Evolutionary conservation across 345 rosid genomes (phyloP).

Genomic region (Ricinus communis): DNA sequence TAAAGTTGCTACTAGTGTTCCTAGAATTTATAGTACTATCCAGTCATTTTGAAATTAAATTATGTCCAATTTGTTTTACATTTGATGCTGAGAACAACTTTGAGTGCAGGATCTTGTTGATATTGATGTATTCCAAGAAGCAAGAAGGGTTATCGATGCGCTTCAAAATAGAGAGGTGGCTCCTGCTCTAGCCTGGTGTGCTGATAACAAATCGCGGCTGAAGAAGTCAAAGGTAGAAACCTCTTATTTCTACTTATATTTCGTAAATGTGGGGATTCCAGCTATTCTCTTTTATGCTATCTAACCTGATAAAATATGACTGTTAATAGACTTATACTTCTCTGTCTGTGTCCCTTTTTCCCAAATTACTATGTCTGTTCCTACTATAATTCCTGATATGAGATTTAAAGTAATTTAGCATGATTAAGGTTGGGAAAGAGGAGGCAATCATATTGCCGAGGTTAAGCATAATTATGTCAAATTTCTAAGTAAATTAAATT

Average conservation of each 20-base stretch:
- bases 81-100: neutral
- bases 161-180: constrained; percentile 77
- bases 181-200: constrained; percentile 90
- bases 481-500: neutral
- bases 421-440: neutral
- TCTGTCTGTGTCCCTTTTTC: neutral
- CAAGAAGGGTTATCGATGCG: constrained; percentile 81
- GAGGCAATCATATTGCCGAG: neutral
- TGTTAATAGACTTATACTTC: neutral
- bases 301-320: neutral
- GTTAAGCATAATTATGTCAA: neutral
- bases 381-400: neutral
- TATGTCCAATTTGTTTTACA: neutral
- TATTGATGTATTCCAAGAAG: constrained; percentile 86
- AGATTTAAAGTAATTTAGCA: neutral
- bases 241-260: neutral
- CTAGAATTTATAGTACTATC: neutral
- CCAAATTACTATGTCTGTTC: too few species aligned
- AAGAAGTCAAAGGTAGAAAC: constrained; percentile 80
- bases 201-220: constrained; percentile 84
- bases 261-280: neutral
- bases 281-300: neutral
- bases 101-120: constrained; percentile 75
- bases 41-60: neutral
- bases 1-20: neutral